Evolutionary conservation across 164 flowering plant genomes (phyloP).

Genomic region (Nymphaea colorata): DNA sequence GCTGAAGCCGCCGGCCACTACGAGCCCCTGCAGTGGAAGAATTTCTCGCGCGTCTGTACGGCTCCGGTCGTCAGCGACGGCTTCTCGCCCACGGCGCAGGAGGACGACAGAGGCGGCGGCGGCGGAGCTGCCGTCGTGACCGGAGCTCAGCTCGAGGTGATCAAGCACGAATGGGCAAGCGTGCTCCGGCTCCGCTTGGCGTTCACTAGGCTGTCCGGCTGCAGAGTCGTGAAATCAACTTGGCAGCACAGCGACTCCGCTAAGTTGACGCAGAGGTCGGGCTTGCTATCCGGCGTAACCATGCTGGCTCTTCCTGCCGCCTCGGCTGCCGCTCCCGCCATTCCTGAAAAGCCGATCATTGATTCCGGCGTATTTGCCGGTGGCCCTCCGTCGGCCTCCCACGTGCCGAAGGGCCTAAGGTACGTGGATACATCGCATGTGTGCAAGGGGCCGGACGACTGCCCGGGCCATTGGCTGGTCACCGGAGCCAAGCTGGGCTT

Average conservation of each 20-base stretch:
- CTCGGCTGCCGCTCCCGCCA: background rate
- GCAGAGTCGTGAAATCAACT: slow-evolving; percentile 20
- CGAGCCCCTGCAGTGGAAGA: slow-evolving; percentile 39
- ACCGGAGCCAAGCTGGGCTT: slow-evolving; percentile 69
- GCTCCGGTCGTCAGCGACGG: slow-evolving; percentile 45
- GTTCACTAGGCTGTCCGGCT: slow-evolving; percentile 32
- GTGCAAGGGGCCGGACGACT: slow-evolving; percentile 61
- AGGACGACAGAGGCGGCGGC: background rate
- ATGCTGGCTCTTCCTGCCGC: too few species aligned
- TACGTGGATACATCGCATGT: slow-evolving; percentile 51
- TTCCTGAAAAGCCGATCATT: background rate
- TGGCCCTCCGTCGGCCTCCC: slow-evolving; percentile 58
- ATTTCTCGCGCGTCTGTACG: slow-evolving; percentile 55
- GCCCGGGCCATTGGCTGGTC: slow-evolving; percentile 82
- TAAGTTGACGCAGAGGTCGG: background rate
- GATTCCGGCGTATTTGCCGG: slow-evolving; percentile 31
- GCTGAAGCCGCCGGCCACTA: slow-evolving; percentile 14
- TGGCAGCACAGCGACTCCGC: slow-evolving; percentile 28
- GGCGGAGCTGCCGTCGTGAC: slow-evolving; percentile 47
- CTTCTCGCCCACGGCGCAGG: slow-evolving; percentile 14
- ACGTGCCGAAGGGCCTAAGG: slow-evolving; percentile 35
- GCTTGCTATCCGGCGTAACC: background rate
- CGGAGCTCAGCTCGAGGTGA: slow-evolving; percentile 63
- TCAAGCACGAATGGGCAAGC: slow-evolving; percentile 33
- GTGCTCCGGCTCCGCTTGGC: slow-evolving; percentile 63